Conservation (phyloP, 805 yeast genomes). For the Gaillardinia entomophila region DNA sequence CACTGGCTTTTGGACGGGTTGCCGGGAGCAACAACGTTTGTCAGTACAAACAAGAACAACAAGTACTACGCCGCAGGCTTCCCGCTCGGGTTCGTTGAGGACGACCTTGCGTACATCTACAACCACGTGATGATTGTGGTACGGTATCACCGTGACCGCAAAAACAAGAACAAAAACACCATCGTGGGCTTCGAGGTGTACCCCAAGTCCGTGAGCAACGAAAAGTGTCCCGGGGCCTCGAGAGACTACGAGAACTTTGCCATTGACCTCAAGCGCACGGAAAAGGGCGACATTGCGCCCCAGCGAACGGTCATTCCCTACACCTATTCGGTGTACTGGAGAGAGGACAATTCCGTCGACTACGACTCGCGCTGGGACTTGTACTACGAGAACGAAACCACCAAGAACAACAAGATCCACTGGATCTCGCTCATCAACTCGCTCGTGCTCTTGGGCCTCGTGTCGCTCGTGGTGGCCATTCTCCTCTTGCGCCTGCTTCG, state of each 20-base stretch:
- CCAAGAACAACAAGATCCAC: conserved; percentile 49
- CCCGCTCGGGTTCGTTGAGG: conserved; percentile 69
- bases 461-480: conserved; percentile 60
- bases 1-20: conserved; percentile 82
- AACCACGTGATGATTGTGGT: conserved; percentile 80
- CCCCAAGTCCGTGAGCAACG: conserved; percentile 69
- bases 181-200: conserved; percentile 90
- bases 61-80: conserved; percentile 84
- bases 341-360: conserved; percentile 64
- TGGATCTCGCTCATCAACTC: conserved; percentile 77
- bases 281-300: conserved; percentile 13
- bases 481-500: conserved; percentile 53
- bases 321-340: conserved; percentile 84
- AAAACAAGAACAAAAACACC: conserved; percentile 37
- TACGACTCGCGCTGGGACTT: conserved; percentile 72
- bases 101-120: conserved; percentile 53
- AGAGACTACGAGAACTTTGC: conserved; percentile 54
- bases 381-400: conserved; percentile 53
- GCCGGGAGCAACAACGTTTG: conserved; percentile 84
- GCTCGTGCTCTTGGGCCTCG: conserved; percentile 53
- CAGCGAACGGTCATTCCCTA: conserved; percentile 54
- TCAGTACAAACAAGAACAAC: conserved; percentile 48
- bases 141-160: conserved; percentile 51
- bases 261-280: conserved; percentile 26
- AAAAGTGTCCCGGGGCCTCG: conserved; percentile 69